A percentile compares a stretch with the other conserved stretches of the same genome.
phyloP scores from a whole-genome alignment of 2,329 filamentous ascomycete genomes.

The Gnomoniopsis sp. region DNA sequence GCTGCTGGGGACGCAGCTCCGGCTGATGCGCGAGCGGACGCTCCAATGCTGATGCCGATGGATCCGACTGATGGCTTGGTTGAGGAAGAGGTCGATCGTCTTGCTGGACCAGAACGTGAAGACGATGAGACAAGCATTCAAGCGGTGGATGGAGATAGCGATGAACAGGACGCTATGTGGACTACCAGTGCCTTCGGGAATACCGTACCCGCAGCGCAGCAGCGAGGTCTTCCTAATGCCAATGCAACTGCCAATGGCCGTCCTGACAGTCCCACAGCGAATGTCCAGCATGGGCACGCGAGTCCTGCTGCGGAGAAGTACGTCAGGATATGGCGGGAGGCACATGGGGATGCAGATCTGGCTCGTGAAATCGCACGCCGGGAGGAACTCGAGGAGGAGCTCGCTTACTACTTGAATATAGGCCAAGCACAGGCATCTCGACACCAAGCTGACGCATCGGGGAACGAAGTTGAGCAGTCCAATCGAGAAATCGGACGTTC shows the following conservation, averaged over 20 bases:
- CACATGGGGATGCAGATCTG: conserved; percentile 55
- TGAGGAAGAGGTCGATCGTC: conserved; percentile 3
- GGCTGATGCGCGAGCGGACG: background rate
- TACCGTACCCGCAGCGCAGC: background rate
- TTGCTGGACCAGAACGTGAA: conserved; percentile 9
- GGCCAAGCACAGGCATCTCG: conserved; percentile 37
- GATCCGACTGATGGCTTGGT: conserved; percentile 4
- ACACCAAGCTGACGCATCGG: conserved; percentile 3
- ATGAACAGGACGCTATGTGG: background rate
- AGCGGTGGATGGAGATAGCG: conserved; percentile 4
- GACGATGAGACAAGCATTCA: conserved; percentile 4
- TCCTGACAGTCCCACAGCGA: conserved; percentile 27
- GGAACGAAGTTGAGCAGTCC: conserved; percentile 7
- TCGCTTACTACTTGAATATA: conserved; percentile 57
- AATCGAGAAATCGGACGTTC: background rate
- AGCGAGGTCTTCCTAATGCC: background rate
- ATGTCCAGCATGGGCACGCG: conserved; percentile 21
- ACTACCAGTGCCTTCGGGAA: background rate
- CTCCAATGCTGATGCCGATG: background rate
- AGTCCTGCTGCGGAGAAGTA: conserved; percentile 28
- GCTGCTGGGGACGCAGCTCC: conserved; percentile 6
- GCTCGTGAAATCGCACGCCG: conserved; percentile 60
- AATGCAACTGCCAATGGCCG: background rate
- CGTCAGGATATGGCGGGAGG: conserved; percentile 56
- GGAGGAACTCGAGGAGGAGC: conserved; percentile 55